Conservation (phyloP, 179 eudicot genomes). For the Drosera spatulata region DNA sequence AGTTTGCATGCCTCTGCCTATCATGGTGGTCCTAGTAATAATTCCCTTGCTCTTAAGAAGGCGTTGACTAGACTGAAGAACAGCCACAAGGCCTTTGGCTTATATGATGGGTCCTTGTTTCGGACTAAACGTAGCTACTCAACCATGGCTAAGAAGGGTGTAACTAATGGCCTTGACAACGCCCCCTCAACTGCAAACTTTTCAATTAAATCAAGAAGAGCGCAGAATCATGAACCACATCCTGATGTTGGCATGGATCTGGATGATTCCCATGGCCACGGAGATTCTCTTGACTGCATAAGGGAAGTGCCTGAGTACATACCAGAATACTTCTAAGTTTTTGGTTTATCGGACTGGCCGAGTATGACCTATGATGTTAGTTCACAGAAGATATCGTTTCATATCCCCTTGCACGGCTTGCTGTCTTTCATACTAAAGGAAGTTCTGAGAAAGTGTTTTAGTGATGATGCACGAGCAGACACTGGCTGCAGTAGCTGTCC, state of each 20-base stretch:
- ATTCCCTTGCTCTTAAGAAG: constrained; percentile 44
- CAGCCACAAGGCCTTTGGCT: constrained; percentile 31
- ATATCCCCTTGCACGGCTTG: constrained; percentile 82
- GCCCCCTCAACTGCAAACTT: neutral
- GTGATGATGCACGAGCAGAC: constrained; percentile 26
- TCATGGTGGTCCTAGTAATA: constrained; percentile 22
- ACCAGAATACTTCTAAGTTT: constrained; percentile 36
- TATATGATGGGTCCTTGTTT: constrained; percentile 18
- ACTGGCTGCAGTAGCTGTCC: constrained; percentile 12
- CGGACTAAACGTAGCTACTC: constrained; percentile 13
- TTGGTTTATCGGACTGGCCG: constrained; percentile 77
- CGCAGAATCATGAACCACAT: constrained; percentile 10
- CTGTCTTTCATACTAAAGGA: constrained; percentile 59
- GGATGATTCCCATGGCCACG: constrained; percentile 9
- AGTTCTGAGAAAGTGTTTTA: constrained; percentile 52
- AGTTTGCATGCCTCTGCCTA: constrained; percentile 23
- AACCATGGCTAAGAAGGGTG: constrained; percentile 16
- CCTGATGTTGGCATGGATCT: constrained; percentile 14
- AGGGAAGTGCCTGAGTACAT: constrained; percentile 39
- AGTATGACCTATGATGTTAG: constrained; percentile 73
- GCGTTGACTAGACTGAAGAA: constrained; percentile 42
- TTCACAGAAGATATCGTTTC: constrained; percentile 71
- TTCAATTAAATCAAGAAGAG: neutral
- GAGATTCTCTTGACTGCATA: constrained; percentile 27
- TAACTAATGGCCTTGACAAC: constrained; percentile 7